These are phyloP conservation scores for Pyrus betulifolia DNA, from an alignment of 306 rosid species.

Conservation along the genomic window DNA sequence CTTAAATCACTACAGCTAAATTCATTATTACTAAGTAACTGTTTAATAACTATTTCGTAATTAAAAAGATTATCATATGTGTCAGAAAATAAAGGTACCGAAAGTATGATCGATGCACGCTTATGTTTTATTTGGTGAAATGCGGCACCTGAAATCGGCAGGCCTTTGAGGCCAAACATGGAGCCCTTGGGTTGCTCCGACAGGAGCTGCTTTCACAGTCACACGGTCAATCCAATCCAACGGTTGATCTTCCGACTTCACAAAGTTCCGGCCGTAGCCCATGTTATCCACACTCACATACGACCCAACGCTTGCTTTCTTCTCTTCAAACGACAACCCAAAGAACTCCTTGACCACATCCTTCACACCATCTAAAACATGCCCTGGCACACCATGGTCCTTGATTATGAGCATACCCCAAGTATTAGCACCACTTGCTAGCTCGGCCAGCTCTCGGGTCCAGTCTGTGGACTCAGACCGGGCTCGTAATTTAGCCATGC, in stretches of 20 bases:
- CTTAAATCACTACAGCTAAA: too few species aligned
- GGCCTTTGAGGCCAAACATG: slow-evolving; percentile 7
- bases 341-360: slow-evolving; percentile 3
- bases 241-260: slow-evolving; percentile 1
- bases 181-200: background rate
- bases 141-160: background rate
- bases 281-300: background rate
- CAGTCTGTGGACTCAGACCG: background rate
- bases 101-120: background rate
- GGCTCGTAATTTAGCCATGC: background rate
- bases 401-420: background rate
- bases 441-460: background rate
- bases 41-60: too few species aligned
- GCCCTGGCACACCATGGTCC: background rate
- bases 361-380: slow-evolving; percentile 1
- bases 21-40: too few species aligned
- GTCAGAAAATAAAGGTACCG: background rate
- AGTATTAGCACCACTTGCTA: background rate
- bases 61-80: too few species aligned
- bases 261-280: background rate
- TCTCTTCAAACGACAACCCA: slow-evolving; percentile 10
- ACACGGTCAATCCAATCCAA: slow-evolving; percentile 11
- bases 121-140: background rate
- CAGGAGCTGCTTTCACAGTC: background rate
- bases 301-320: slow-evolving; percentile 8